Conservation (phyloP, 148 eudicot genomes). For the Rhododendron griersonianum region DNA sequence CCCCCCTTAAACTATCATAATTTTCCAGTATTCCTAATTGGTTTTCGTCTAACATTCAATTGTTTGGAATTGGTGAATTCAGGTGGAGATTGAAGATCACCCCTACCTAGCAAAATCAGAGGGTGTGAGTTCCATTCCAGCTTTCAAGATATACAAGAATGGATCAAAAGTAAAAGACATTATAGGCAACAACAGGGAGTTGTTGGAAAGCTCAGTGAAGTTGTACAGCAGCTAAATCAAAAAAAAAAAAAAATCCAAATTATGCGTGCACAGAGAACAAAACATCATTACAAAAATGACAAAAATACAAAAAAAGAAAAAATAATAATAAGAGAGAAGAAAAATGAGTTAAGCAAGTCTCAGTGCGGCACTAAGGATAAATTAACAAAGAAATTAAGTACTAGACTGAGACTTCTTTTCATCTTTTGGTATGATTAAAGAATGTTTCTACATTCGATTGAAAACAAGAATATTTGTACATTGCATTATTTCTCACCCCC, state of each 20-base stretch:
- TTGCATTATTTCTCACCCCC: neutral
- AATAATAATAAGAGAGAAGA: neutral
- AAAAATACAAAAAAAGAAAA: neutral
- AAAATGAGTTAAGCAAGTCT: neutral
- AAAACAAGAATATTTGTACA: neutral
- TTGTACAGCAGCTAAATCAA: constrained; percentile 20
- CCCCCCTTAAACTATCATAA: neutral
- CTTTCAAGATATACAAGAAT: constrained; percentile 48
- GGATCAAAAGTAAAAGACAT: constrained; percentile 42
- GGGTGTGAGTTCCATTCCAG: constrained; percentile 28
- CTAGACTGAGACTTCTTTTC: neutral
- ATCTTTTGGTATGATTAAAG: neutral
- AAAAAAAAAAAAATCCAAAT: neutral
- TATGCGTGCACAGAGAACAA: neutral
- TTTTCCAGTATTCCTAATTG: neutral
- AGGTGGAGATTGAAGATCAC: constrained; percentile 49
- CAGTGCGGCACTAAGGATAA: neutral
- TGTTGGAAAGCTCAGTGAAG: constrained; percentile 34
- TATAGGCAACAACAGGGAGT: constrained; percentile 33
- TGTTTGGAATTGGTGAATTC: neutral
- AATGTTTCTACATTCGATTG: neutral
- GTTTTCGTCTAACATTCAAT: neutral
- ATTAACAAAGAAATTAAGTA: neutral
- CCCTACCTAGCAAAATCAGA: constrained; percentile 44
- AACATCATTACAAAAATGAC: neutral